phyloP scores from a whole-genome alignment of 1,284 basidiomycete genomes.

The Ceratobasidium sp. region DNA sequence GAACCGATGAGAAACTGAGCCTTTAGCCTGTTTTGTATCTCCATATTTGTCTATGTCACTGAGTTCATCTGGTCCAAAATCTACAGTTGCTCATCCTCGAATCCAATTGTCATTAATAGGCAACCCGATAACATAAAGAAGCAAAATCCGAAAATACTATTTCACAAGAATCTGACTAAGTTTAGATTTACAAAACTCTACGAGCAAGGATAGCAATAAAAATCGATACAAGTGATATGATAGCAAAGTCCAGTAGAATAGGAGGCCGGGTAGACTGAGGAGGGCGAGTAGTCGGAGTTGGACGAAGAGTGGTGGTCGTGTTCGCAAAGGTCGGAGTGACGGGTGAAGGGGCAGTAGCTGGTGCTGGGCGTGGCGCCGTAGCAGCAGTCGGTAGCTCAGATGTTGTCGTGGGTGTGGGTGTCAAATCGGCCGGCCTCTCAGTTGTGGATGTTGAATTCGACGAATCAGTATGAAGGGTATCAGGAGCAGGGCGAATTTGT shows the following conservation, averaged over 20 bases:
- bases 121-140: constrained; percentile 2
- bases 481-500: not conserved
- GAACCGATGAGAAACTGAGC: constrained; percentile 48
- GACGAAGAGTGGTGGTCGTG: not conserved
- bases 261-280: constrained; percentile 30
- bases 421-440: constrained; percentile 13
- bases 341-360: constrained; percentile 3
- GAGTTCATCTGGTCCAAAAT: constrained; percentile 29
- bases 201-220: constrained; percentile 45
- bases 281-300: constrained; percentile 21
- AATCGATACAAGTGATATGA: constrained; percentile 45
- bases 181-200: constrained; percentile 36
- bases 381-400: not conserved
- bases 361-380: constrained; percentile 16
- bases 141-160: constrained; percentile 30
- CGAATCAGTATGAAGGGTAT: not conserved
- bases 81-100: not conserved
- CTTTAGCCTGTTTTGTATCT: constrained; percentile 16
- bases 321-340: not conserved
- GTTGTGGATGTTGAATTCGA: not conserved
- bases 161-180: constrained; percentile 5
- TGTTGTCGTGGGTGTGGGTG: constrained; percentile 16
- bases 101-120: too few relatives aligned
- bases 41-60: constrained; percentile 30
- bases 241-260: constrained; percentile 37